Percentiles rank a stretch among this genome's conserved stretches.
Evolutionary conservation across 164 flowering plant species (phyloP).

Genomic region (Litsea cubeba): DNA sequence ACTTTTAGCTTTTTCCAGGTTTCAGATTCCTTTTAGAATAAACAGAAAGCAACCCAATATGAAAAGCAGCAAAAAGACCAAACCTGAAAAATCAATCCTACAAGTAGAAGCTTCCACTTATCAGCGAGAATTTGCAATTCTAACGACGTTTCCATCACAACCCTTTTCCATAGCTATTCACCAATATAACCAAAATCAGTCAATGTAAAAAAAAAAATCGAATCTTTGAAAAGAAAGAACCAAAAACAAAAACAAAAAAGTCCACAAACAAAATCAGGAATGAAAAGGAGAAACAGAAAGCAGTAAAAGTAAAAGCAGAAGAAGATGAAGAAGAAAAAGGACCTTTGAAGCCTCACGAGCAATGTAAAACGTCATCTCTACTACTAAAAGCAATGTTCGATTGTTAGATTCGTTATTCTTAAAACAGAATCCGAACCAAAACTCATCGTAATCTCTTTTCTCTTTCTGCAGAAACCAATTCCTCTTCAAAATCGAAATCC

Average conservation of each 20-base stretch:
- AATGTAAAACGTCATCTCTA: constrained; percentile 75
- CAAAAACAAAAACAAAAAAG: background rate
- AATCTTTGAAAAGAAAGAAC: background rate
- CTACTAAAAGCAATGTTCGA: too few relatives aligned
- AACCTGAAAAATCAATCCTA: constrained; percentile 85
- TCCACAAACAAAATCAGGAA: background rate
- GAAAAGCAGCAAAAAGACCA: background rate
- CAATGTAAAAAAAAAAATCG: background rate
- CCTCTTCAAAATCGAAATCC: too few relatives aligned
- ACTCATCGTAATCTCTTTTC: too few relatives aligned
- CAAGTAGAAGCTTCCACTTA: constrained; percentile 85
- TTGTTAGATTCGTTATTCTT: too few relatives aligned
- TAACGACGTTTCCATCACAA: constrained; percentile 59
- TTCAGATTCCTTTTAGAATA: background rate
- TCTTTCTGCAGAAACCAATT: too few relatives aligned
- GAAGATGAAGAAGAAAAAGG: background rate
- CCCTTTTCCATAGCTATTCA: constrained; percentile 80
- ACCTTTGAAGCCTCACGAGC: constrained; percentile 97
- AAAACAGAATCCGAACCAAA: too few relatives aligned
- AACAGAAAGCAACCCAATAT: background rate
- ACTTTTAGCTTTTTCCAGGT: background rate
- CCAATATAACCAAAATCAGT: constrained; percentile 6
- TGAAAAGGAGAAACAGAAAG: background rate
- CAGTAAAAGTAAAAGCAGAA: background rate
- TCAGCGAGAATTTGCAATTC: constrained; percentile 71